Evolutionary conservation across 2,329 filamentous ascomycete genomes (phyloP).

Genomic region (Emmonsiellopsis sp.): DNA sequence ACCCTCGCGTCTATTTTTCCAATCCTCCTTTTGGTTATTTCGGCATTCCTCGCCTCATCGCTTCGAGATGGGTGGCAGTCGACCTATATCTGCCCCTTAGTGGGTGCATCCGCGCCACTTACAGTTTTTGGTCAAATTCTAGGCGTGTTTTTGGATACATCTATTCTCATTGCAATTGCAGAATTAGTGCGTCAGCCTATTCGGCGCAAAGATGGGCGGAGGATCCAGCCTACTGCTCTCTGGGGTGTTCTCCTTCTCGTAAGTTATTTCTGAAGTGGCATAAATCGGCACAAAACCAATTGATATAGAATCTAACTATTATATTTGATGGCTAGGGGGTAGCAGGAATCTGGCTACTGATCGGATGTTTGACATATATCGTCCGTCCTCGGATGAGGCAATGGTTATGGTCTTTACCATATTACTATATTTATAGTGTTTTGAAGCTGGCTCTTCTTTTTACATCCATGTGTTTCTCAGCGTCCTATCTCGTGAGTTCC

Average conservation of each 20-base stretch:
- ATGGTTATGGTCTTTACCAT: not conserved
- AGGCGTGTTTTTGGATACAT: constrained; percentile 32
- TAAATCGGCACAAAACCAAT: not conserved
- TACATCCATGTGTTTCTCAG: constrained; percentile 24
- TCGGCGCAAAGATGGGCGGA: constrained; percentile 1
- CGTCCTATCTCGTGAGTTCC: constrained; percentile 30
- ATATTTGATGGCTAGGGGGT: constrained; percentile 4
- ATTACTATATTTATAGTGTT: constrained; percentile 19
- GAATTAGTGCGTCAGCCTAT: constrained; percentile 9
- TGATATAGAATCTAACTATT: not conserved
- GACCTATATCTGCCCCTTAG: constrained; percentile 41
- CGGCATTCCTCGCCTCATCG: constrained; percentile 27
- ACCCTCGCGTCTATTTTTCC: constrained; percentile 27
- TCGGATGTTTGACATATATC: constrained; percentile 3
- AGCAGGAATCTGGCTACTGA: constrained; percentile 3
- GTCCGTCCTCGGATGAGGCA: constrained; percentile 1
- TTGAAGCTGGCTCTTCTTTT: constrained; percentile 26
- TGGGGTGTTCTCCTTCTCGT: constrained; percentile 11
- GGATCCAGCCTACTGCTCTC: constrained; percentile 6
- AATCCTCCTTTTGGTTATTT: constrained; percentile 27
- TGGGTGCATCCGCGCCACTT: constrained; percentile 21
- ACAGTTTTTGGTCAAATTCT: constrained; percentile 30
- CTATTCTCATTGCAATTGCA: constrained; percentile 26
- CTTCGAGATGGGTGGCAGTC: constrained; percentile 30
- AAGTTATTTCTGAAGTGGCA: not conserved